Evolutionary conservation across 2,329 filamentous ascomycete genomes (phyloP), one percentile per base, ranked within the genome.

Genomic region (Huntiella bhutanensis): DNA sequence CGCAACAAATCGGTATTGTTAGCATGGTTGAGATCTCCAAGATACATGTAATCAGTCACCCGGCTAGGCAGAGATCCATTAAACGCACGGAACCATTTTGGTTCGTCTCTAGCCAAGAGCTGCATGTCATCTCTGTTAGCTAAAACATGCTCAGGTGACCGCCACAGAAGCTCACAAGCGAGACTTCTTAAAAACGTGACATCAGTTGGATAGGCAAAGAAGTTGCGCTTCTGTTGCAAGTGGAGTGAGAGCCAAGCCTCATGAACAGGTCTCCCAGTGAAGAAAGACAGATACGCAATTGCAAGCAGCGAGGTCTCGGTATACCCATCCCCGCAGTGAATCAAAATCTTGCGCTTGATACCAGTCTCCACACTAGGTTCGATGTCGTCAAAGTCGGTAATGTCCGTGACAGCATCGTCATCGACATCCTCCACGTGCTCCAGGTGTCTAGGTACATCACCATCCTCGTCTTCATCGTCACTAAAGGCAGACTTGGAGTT

Each of bases 291-390:
- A 61, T 98, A 98, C 7, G 88, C 84, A 35, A 98, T 75, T 2
- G 75, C 85, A 13, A 98, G 69, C 60, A 98, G 71, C 1, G 86
- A 86, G 1, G 82, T 88, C 61, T 98, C 91, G 0, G 91, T 98
- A 56, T 98, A 98, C 13, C 91, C 91, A 60, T 98, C 91, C 2
- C 80, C 79, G 60, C 91, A 96, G 61, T 96, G 88, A 36, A 98
- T 82, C 32, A 96, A 71, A 33, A 96, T 75, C 57, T 77, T 86
- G 52, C 76, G 68, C 47, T 75, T 67, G 37, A 16, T 48, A 16
- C 41, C 16, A n/a, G 56, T 52, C 46, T 54, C 43, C 1, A 59
- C 75, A 2, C 68, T 19, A 13, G n/a, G 12, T 5, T 33, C n/a
- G 10, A 45, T 13, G n/a, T n/a, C 17, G 12, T 39, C 68, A 52